Base-by-base conservation (phyloP, 2,329 filamentous ascomycete genomes). In the Fusarium scirpi region DNA sequence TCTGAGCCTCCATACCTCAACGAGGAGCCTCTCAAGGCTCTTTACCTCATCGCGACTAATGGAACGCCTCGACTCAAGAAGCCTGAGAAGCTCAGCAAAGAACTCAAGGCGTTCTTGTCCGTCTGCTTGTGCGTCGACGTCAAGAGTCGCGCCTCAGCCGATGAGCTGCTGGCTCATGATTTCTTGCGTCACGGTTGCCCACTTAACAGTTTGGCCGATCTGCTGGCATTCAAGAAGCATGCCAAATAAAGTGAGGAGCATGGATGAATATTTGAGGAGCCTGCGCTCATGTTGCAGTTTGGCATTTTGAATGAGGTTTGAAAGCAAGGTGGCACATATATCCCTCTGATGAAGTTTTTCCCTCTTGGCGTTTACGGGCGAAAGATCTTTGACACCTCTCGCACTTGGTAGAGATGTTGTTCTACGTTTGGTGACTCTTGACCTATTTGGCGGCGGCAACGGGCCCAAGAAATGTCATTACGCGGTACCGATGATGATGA, bases 121-220 rank as follows among this genome's bases (percentile, higher is more conserved):
- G 94, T 98, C 69, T 99, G 96, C 81, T 86, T 99, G 48, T 98
- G 96, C 76, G 96, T 99, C 48, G 95, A 98, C 76, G 94, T 99
- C 76, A 94, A 95, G 85, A 95, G 92, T 79, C 90, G 96, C 78
- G 96, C 96, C 15, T 97, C 94, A 27, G 94, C 96, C 1, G 89
- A 93, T 67, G 96, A 99, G 82, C 85, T 99, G 52, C 85, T 98
- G 67, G 89, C 91, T 65, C 94, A 98, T 78, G 96, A 98, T 76
- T 99, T 99, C 85, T 83, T 99, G 78, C 94, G 94, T 85, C 92
- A 93, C 76, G 95, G 96, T 22, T 98, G 95, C 84, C 90, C 91
- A 58, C 85, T 96, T 59, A 87, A 87, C 48, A 97, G 92, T 80
- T 85, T 99, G 72, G 90, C 94, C 20, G 94, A 97, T 77, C 84